A percentile compares a stretch with the other conserved stretches of the same genome.
Conservation (phyloP, 2,329 filamentous ascomycete species). For the Fusarium sp. region DNA sequence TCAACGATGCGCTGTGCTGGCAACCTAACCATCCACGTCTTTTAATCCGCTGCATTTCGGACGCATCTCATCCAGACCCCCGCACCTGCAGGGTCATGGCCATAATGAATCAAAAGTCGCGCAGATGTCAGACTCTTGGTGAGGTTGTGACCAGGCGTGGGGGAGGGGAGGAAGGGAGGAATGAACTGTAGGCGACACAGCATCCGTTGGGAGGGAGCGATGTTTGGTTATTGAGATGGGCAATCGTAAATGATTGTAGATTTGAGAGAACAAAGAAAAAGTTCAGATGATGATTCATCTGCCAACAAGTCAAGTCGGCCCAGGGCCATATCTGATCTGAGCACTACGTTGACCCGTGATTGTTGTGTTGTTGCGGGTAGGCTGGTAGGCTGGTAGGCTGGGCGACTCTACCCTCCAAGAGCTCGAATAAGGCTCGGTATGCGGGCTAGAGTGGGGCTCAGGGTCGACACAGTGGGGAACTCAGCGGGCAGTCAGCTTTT, state of each 20-base stretch:
- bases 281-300: neutral
- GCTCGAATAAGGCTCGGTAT: constrained; percentile 16
- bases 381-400: neutral
- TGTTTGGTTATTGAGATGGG: constrained; percentile 6
- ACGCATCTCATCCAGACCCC: constrained; percentile 28
- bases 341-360: constrained; percentile 9
- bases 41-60: constrained; percentile 30
- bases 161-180: neutral
- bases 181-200: neutral
- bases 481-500: constrained; percentile 22
- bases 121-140: constrained; percentile 26
- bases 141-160: constrained; percentile 1
- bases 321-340: constrained; percentile 32
- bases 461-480: constrained; percentile 14
- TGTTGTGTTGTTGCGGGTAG: neutral
- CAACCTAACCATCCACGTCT: constrained; percentile 24
- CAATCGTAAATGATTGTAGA: neutral
- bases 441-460: constrained; percentile 11
- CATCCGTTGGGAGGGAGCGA: constrained; percentile 14
- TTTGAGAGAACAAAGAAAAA: constrained; percentile 25
- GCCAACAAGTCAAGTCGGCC: neutral
- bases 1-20: constrained; percentile 35
- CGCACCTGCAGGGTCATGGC: constrained; percentile 15
- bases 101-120: constrained; percentile 37
- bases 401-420: neutral